A percentile compares a stretch with the other conserved stretches of the same genome.
These are phyloP conservation scores for Sclerotiophoma versabilis DNA, from an alignment of 2,329 filamentous ascomycete species.

Conservation along the genomic window DNA sequence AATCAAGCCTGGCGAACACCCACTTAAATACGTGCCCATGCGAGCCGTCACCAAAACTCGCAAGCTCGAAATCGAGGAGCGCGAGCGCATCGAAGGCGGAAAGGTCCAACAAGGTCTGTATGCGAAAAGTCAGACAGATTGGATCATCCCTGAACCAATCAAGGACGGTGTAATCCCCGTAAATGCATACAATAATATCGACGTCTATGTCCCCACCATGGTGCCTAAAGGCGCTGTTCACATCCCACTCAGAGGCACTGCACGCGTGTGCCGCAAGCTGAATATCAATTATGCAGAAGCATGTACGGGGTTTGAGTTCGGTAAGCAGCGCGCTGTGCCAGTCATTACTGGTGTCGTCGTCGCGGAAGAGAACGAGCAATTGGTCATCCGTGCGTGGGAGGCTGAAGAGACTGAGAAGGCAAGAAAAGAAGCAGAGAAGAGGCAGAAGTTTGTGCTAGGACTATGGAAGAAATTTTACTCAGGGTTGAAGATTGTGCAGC, in stretches of 20 bases:
- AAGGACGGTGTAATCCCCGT: slow-evolving; percentile 86
- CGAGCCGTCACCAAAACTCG: slow-evolving; percentile 88
- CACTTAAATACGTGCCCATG: slow-evolving; percentile 87
- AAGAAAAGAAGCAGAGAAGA: slow-evolving; percentile 80
- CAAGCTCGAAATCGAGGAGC: slow-evolving; percentile 87
- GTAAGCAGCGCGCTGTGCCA: slow-evolving; percentile 90
- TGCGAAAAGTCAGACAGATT: slow-evolving; percentile 84
- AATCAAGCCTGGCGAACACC: slow-evolving; percentile 71
- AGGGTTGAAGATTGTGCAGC: slow-evolving; percentile 75
- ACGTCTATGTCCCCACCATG: slow-evolving; percentile 94
- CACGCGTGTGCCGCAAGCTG: slow-evolving; percentile 81
- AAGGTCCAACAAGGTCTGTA: slow-evolving; percentile 90
- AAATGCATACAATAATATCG: slow-evolving; percentile 95
- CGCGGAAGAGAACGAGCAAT: slow-evolving; percentile 77
- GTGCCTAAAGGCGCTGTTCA: slow-evolving; percentile 85
- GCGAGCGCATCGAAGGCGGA: slow-evolving; percentile 76
- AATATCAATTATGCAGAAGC: slow-evolving; percentile 91
- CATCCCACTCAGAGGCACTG: slow-evolving; percentile 77
- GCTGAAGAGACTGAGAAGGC: slow-evolving; percentile 76
- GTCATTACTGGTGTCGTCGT: slow-evolving; percentile 90
- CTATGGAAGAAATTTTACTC: slow-evolving; percentile 89
- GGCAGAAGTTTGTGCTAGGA: slow-evolving; percentile 73
- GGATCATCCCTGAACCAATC: slow-evolving; percentile 92
- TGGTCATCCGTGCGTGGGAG: slow-evolving; percentile 78
- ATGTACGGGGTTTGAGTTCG: slow-evolving; percentile 96